These are phyloP conservation scores for Comarum palustre DNA, from an alignment of 306 rosid species.

Conservation along the genomic window DNA sequence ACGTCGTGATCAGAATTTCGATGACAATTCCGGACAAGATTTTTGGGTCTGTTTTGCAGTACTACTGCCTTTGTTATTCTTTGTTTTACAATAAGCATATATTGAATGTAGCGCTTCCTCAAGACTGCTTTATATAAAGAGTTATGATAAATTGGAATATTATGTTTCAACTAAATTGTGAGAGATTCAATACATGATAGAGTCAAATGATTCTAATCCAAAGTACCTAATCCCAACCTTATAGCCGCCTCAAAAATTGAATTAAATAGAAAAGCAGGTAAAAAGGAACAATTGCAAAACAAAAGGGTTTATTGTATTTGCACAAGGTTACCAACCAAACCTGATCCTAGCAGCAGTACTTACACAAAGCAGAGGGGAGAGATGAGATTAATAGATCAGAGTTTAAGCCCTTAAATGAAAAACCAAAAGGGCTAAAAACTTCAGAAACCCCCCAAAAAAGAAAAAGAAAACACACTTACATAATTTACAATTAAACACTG, in stretches of 20 bases:
- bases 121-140: too few relatives aligned
- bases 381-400: neutral
- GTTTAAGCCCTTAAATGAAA: slow-evolving; percentile 27
- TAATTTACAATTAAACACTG: slow-evolving; percentile 17
- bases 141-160: neutral
- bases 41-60: neutral
- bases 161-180: too few relatives aligned
- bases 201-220: too few relatives aligned
- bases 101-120: too few relatives aligned
- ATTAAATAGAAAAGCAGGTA: neutral
- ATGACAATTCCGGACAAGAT: neutral
- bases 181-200: too few relatives aligned
- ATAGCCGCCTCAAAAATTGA: neutral
- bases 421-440: slow-evolving; percentile 14
- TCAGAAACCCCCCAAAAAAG: slow-evolving; percentile 1
- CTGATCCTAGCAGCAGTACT: neutral
- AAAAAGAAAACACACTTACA: slow-evolving; percentile 5
- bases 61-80: neutral
- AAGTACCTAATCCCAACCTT: too few relatives aligned
- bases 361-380: neutral
- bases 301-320: neutral
- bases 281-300: neutral
- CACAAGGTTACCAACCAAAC: slow-evolving; percentile 3
- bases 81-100: neutral
- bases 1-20: neutral